These are phyloP conservation scores for Lipomyces chichibuensis DNA, from an alignment of 805 yeast genomes.

Conservation along the genomic window DNA sequence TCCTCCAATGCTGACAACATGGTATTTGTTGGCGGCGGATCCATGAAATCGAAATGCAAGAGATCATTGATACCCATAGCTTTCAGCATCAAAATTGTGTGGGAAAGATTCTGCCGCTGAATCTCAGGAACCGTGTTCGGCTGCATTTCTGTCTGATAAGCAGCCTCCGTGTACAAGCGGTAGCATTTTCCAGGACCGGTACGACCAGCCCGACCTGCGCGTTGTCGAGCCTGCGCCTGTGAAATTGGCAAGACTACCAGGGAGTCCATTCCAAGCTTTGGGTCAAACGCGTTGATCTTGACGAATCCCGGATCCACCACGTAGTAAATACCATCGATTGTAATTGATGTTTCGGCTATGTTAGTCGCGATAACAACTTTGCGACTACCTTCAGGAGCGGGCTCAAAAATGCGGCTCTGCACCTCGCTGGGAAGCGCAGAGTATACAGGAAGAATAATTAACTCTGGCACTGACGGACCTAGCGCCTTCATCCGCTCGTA, in stretches of 20 bases:
- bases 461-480: conserved; percentile 59
- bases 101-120: conserved; percentile 76
- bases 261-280: conserved; percentile 85
- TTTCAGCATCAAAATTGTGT: conserved; percentile 73
- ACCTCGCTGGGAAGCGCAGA: conserved; percentile 86
- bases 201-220: conserved; percentile 98
- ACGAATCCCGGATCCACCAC: conserved; percentile 96
- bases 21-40: conserved; percentile 76
- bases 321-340: conserved; percentile 92
- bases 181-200: conserved; percentile 96
- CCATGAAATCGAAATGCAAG: conserved; percentile 84
- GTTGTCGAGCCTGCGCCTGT: conserved; percentile 91
- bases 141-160: conserved; percentile 75
- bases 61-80: conserved; percentile 86
- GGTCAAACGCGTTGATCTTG: conserved; percentile 86
- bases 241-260: conserved; percentile 86
- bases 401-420: conserved; percentile 81
- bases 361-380: conserved; percentile 94
- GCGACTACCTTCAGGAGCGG: conserved; percentile 75
- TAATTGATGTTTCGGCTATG: conserved; percentile 95
- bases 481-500: conserved; percentile 66
- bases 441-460: conserved; percentile 83
- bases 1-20: conserved; percentile 76
- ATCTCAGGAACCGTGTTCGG: conserved; percentile 88
- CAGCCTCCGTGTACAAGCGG: conserved; percentile 81